These are phyloP conservation scores for Coprinopsis marcescibilis DNA, from an alignment of 768 basidiomycete species.

Conservation along the genomic window DNA sequence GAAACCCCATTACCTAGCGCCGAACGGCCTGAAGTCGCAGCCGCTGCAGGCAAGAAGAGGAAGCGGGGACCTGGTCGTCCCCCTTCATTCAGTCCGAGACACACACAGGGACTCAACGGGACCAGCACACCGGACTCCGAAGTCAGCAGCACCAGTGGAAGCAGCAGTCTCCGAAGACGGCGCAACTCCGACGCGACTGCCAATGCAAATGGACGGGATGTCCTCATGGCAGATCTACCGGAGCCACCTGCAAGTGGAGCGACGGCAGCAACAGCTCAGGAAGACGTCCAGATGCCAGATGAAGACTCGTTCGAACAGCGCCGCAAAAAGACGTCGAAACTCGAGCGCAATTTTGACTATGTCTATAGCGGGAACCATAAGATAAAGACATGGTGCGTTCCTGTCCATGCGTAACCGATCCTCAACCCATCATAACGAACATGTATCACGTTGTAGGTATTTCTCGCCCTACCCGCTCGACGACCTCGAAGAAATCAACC, in stretches of 20 bases:
- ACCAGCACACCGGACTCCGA: too few species aligned
- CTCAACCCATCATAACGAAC: background rate
- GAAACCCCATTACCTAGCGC: too few species aligned
- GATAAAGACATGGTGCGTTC: constrained; percentile 80
- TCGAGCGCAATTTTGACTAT: constrained; percentile 85
- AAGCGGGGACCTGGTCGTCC: too few species aligned
- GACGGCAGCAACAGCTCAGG: too few species aligned
- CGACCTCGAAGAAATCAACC: constrained; percentile 58
- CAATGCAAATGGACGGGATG: constrained; percentile 11
- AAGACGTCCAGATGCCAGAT: constrained; percentile 47
- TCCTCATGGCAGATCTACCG: constrained; percentile 10
- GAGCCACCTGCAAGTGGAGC: constrained; percentile 9
- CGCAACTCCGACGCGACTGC: too few species aligned
- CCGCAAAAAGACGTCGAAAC: constrained; percentile 57
- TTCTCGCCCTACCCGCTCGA: constrained; percentile 86
- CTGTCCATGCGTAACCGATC: constrained; percentile 1
- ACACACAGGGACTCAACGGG: too few species aligned
- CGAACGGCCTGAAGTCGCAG: too few species aligned
- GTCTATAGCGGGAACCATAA: constrained; percentile 83
- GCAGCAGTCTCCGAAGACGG: too few species aligned
- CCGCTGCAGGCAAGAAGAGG: too few species aligned
- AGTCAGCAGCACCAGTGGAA: too few species aligned
- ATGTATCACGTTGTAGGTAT: too few species aligned
- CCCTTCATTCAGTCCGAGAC: too few species aligned
- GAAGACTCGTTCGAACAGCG: constrained; percentile 66